phyloP scores from a whole-genome alignment of 306 rosid species.

The Lagenaria siceraria region DNA sequence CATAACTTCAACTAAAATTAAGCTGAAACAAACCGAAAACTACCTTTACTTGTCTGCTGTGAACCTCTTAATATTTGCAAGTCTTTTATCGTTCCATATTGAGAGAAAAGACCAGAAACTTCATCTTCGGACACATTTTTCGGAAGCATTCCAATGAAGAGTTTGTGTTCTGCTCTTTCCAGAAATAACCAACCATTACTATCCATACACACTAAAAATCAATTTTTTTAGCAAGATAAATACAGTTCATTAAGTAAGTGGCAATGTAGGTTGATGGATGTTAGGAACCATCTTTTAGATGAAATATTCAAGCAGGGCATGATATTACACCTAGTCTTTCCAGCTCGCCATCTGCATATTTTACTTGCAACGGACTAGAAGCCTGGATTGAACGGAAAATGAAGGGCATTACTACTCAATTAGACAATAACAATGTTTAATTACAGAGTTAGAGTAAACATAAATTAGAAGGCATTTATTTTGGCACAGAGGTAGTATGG shows the following conservation, averaged over 20 bases:
- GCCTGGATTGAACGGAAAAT: constrained; percentile 59
- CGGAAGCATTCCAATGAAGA: constrained; percentile 97
- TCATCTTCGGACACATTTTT: constrained; percentile 82
- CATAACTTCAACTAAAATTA: not conserved
- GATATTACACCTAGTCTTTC: constrained; percentile 79
- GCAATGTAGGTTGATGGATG: not conserved
- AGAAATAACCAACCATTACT: constrained; percentile 13
- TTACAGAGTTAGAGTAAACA: constrained; percentile 11
- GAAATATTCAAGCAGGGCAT: constrained; percentile 9
- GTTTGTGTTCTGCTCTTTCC: constrained; percentile 70
- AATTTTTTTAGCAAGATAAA: not conserved
- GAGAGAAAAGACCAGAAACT: constrained; percentile 62
- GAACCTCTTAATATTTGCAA: constrained; percentile 88
- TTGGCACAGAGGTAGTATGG: not conserved
- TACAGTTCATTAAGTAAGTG: not conserved
- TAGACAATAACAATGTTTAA: constrained; percentile 14
- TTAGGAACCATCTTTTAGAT: not conserved
- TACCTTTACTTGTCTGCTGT: constrained; percentile 95
- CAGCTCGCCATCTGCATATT: constrained; percentile 99
- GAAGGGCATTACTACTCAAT: constrained; percentile 16
- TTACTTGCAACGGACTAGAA: constrained; percentile 98
- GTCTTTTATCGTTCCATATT: constrained; percentile 70
- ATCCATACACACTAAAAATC: constrained; percentile 12
- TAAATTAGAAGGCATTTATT: not conserved
- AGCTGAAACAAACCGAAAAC: not conserved